Conservation (phyloP, 2,329 filamentous ascomycete genomes). For the Thyridium curvatum region DNA sequence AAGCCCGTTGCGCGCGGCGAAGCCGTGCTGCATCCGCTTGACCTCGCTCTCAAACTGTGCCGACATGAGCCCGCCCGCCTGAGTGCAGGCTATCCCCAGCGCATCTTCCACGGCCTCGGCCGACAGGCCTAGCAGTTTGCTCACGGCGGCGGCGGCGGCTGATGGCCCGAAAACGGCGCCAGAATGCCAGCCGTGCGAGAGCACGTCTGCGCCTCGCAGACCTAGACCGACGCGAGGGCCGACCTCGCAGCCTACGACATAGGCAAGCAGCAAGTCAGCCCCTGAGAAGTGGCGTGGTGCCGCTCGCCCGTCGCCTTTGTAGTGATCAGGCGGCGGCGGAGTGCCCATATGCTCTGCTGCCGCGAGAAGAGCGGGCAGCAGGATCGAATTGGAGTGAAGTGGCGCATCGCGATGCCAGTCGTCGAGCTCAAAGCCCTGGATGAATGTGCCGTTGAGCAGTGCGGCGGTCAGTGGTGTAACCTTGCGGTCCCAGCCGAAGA, state of each 20-base stretch:
- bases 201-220: conserved; percentile 28
- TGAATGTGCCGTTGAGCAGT: conserved; percentile 33
- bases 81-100: conserved; percentile 31
- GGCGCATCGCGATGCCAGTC: conserved; percentile 34
- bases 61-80: conserved; percentile 31
- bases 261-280: conserved; percentile 22
- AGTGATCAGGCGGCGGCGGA: conserved; percentile 1
- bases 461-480: conserved; percentile 28
- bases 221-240: conserved; percentile 28
- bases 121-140: conserved; percentile 22
- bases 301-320: too few relatives aligned
- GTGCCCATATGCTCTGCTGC: conserved; percentile 12
- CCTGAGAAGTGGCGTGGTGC: conserved; percentile 8
- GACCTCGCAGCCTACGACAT: conserved; percentile 31
- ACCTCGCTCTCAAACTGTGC: conserved; percentile 34
- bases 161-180: conserved; percentile 30
- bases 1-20: conserved; percentile 34
- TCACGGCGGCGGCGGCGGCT: conserved; percentile 21
- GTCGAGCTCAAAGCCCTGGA: conserved; percentile 36
- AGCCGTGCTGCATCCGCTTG: conserved; percentile 39
- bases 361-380: conserved; percentile 32
- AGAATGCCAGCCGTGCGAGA: conserved; percentile 31
- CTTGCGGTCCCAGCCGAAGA: conserved; percentile 18
- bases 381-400: conserved; percentile 27
- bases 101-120: conserved; percentile 23